Percentiles rank a stretch among this genome's conserved stretches.
These are phyloP conservation scores for Phytopythium oedochilum DNA, from an alignment of 352 stramenopile species.

Conservation along the genomic window DNA sequence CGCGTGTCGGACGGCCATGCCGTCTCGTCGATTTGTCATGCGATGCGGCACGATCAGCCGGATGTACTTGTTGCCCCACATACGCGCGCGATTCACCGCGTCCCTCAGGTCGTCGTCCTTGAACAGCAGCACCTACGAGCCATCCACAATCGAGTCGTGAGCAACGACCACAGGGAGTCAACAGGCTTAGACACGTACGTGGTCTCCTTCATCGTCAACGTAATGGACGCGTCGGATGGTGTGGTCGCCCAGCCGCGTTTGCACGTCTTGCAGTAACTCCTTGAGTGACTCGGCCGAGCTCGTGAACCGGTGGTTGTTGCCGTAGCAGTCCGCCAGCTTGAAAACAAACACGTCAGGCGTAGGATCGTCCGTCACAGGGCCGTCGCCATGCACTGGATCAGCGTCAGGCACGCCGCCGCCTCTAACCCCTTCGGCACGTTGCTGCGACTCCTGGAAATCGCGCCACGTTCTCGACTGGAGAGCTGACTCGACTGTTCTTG, in stretches of 20 bases:
- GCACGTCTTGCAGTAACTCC: constrained; percentile 64
- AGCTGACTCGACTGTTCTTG: constrained; percentile 15
- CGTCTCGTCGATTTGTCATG: constrained; percentile 14
- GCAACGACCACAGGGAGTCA: neutral
- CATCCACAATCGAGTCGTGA: neutral
- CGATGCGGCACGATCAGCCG: constrained; percentile 61
- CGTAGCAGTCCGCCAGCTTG: constrained; percentile 79
- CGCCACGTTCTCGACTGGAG: constrained; percentile 38
- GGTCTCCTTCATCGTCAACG: constrained; percentile 79
- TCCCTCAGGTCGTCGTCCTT: constrained; percentile 79
- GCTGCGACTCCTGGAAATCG: constrained; percentile 26
- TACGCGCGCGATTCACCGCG: constrained; percentile 67
- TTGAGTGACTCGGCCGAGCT: constrained; percentile 73
- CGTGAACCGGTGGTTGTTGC: constrained; percentile 83
- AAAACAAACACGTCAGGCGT: constrained; percentile 66
- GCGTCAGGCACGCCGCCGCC: neutral
- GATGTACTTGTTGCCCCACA: constrained; percentile 84
- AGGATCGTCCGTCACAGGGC: constrained; percentile 11
- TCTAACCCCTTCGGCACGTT: neutral
- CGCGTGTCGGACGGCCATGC: constrained; percentile 26
- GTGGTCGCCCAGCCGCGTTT: constrained; percentile 66
- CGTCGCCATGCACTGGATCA: constrained; percentile 18
- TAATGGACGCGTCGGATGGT: constrained; percentile 78
- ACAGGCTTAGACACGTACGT: constrained; percentile 41
- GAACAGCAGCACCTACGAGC: constrained; percentile 61